These are phyloP conservation scores for Usnea hakonensis DNA, from an alignment of 495 filamentous ascomycete genomes.

Conservation along the genomic window DNA sequence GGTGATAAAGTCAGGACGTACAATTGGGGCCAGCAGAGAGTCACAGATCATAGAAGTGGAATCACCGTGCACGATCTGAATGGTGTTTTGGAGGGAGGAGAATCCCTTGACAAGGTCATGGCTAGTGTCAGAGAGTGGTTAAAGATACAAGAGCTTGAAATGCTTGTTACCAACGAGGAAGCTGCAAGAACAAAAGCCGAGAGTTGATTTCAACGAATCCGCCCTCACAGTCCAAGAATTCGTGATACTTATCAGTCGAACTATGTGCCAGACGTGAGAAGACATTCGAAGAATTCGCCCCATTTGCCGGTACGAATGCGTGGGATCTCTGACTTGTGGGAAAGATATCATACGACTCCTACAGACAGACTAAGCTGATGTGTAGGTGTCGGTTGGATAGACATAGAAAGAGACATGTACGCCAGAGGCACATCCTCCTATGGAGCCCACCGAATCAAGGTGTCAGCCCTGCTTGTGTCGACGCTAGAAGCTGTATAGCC, in stretches of 20 bases:
- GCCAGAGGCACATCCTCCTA: not conserved
- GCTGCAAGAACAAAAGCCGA: constrained; percentile 10
- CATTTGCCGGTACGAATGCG: not conserved
- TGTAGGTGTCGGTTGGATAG: not conserved
- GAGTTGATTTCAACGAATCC: not conserved
- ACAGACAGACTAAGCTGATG: not conserved
- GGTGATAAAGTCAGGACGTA: constrained; percentile 94
- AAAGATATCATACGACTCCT: not conserved
- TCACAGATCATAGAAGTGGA: constrained; percentile 88
- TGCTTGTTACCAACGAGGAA: constrained; percentile 46
- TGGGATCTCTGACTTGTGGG: not conserved
- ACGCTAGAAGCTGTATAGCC: not conserved
- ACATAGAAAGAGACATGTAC: no score
- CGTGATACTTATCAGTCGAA: no score
- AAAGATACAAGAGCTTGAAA: constrained; percentile 65
- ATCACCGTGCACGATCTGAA: constrained; percentile 74
- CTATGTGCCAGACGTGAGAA: not conserved
- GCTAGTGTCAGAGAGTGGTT: constrained; percentile 75
- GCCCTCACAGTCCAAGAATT: not conserved
- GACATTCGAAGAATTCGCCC: not conserved
- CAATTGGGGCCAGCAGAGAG: constrained; percentile 86
- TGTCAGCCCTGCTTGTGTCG: not conserved
- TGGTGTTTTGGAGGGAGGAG: constrained; percentile 66
- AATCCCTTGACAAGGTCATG: constrained; percentile 32
- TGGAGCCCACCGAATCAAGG: not conserved